Base-by-base conservation (phyloP, 129 eudicot genomes). In the Escallonia rubra region DNA sequence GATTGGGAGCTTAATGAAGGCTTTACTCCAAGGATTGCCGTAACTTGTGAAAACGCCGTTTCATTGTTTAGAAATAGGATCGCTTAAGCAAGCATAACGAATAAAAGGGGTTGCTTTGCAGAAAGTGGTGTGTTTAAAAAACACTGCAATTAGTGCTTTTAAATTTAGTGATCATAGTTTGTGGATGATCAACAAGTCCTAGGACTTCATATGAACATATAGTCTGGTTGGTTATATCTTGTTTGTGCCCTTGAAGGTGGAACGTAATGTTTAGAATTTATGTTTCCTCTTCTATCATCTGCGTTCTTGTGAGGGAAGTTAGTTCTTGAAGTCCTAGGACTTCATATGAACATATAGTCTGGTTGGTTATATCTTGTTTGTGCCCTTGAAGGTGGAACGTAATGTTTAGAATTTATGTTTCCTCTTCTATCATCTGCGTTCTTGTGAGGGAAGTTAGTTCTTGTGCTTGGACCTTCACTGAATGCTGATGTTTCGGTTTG, bases 401-500 rank as follows among this genome's bases (percentile, higher is more conserved):
- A 42, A 41, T 43, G 46, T 15, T 48, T 6, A 39, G 40, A 71
- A 40, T 12, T 50, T 53, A 39, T 23, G 53, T 41, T 53, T 15
- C 38, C 44, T 57, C 7, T 5, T 45, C 10, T 12, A 51, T 48
- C 11, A 3, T 39, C 3, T 11, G 46, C 50, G 43, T 12, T 59
- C 39, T 47, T 42, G 13, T 48, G 11, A 51, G 45, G 61, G 40
- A 34, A 42, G 8, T 49, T 41, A 61, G 46, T 15, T 64, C 11
- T 44, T 46, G 14, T 68, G 61, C 7, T 34, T 38, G 66, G 15
- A 14, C 55, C 56, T 63, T 44, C 10, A 42, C 34, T 61, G 39
- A 64, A 62, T 67, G 54, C 39, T 65, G 54, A 64, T 41, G 10
- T 55, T 80, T 56, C 45, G 65, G n/a, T 53, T 72, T 65, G 65